phyloP scores from a whole-genome alignment of 2,329 filamentous ascomycete species.

The Bretziella fagacearum region DNA sequence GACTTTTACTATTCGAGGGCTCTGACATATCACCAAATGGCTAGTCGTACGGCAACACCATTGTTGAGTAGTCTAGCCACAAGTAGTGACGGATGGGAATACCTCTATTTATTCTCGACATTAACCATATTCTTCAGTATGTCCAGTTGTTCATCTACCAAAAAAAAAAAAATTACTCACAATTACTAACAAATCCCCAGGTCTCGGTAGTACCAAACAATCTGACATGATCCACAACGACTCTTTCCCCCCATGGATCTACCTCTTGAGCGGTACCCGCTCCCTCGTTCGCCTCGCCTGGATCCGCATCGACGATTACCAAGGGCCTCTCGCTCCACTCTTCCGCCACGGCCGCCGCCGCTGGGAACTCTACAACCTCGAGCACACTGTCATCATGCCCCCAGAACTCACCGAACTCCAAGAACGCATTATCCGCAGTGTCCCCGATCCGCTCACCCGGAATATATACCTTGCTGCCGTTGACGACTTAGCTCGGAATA shows the following conservation, averaged over 20 bases:
- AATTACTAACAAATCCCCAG: background rate
- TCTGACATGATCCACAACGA: conserved; percentile 21
- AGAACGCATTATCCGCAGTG: conserved; percentile 9
- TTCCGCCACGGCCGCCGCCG: conserved; percentile 18
- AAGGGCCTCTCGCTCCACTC: conserved; percentile 16
- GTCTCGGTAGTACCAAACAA: conserved; percentile 19
- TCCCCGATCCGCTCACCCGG: conserved; percentile 5
- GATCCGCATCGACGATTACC: conserved; percentile 15
- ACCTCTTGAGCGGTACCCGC: conserved; percentile 20
- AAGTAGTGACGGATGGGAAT: conserved; percentile 17
- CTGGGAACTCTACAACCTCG: conserved; percentile 15
- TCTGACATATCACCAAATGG: conserved; percentile 20
- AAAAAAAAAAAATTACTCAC: too few species aligned
- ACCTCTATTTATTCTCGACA: conserved; percentile 20
- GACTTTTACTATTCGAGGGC: conserved; percentile 15
- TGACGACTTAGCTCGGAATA: conserved; percentile 11
- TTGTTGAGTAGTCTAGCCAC: conserved; percentile 18
- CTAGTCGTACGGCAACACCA: conserved; percentile 19
- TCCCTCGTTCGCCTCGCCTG: conserved; percentile 17
- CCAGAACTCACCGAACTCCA: conserved; percentile 11
- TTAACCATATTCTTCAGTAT: conserved; percentile 22
- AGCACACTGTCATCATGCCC: background rate
- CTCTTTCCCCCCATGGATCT: conserved; percentile 22
- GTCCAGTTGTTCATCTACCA: too few species aligned
- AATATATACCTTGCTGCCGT: conserved; percentile 5